Evolutionary conservation across 176 grass and related monocot species (phyloP).

Genomic region (Chrysopogon serrulatus): DNA sequence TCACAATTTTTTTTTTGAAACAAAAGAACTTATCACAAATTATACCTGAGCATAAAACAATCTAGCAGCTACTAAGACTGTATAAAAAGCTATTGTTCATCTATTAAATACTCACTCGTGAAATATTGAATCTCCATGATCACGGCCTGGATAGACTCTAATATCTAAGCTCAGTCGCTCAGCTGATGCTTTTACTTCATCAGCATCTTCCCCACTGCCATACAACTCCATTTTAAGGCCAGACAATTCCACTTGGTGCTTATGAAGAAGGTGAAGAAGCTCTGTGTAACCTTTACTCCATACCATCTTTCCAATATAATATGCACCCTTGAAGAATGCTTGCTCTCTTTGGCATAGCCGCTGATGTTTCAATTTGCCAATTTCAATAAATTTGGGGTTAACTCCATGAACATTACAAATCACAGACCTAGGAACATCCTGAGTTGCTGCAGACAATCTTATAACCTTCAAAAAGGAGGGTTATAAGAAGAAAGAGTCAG

Average conservation of each 20-base stretch:
- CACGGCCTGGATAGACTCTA: conserved; percentile 71
- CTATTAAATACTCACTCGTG: conserved; percentile 57
- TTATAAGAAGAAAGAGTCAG: conserved; percentile 9
- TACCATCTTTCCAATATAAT: conserved; percentile 99
- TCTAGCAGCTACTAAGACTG: background rate
- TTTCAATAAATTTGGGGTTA: conserved; percentile 90
- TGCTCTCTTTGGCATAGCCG: conserved; percentile 42
- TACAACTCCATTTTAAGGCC: conserved; percentile 89
- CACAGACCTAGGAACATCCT: conserved; percentile 83
- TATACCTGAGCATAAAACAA: background rate
- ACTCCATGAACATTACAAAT: conserved; percentile 97
- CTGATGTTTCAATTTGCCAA: conserved; percentile 74
- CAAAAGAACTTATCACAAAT: background rate
- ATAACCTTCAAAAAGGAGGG: conserved; percentile 62
- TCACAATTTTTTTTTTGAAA: too few species aligned
- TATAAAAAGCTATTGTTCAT: background rate
- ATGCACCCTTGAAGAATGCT: conserved; percentile 78
- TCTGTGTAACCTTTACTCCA: conserved; percentile 98
- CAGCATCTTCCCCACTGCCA: conserved; percentile 87
- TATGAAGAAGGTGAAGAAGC: conserved; percentile 68
- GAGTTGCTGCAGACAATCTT: conserved; percentile 91
- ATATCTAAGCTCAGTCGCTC: conserved; percentile 57
- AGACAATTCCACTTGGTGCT: conserved; percentile 59
- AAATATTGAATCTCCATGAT: conserved; percentile 93
- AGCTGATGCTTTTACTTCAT: conserved; percentile 65